These are phyloP conservation scores for Platanthera zijinensis DNA, from an alignment of 106 monocot species.

Conservation along the genomic window DNA sequence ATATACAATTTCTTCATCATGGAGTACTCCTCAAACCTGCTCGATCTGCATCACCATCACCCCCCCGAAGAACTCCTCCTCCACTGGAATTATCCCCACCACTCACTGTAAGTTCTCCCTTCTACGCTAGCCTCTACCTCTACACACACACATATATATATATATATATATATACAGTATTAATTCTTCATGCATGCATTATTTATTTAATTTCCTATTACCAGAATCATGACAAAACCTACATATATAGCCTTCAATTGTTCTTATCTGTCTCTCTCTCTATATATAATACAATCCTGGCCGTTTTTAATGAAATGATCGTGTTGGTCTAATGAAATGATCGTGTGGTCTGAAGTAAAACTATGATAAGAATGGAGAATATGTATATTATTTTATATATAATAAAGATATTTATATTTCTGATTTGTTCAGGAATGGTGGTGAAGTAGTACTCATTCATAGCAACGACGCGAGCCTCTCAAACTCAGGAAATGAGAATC, in stretches of 20 bases:
- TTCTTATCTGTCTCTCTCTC: neutral
- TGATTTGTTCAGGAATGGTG: constrained; percentile 10
- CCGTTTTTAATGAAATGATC: too few relatives aligned
- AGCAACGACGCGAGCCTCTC: neutral
- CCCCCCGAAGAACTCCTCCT: constrained; percentile 3
- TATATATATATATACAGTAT: neutral
- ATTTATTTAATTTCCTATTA: neutral
- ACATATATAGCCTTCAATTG: neutral
- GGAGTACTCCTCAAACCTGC: constrained; percentile 12
- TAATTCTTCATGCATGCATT: constrained; percentile 1
- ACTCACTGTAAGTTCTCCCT: constrained; percentile 9
- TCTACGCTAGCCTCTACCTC: neutral
- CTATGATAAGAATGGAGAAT: too few relatives aligned
- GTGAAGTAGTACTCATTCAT: constrained; percentile 5
- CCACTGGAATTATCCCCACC: constrained; percentile 5
- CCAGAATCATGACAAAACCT: constrained; percentile 4
- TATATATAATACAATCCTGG: too few relatives aligned
- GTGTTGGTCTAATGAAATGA: too few relatives aligned
- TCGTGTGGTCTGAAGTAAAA: too few relatives aligned
- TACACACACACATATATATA: neutral
- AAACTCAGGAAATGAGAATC: constrained; percentile 6
- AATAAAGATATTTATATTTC: too few relatives aligned
- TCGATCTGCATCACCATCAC: constrained; percentile 15
- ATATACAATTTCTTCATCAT: constrained; percentile 7
- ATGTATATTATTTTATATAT: too few relatives aligned